phyloP scores from a whole-genome alignment of 352 stramenopile genomes.

The Pythium periplocum region DNA sequence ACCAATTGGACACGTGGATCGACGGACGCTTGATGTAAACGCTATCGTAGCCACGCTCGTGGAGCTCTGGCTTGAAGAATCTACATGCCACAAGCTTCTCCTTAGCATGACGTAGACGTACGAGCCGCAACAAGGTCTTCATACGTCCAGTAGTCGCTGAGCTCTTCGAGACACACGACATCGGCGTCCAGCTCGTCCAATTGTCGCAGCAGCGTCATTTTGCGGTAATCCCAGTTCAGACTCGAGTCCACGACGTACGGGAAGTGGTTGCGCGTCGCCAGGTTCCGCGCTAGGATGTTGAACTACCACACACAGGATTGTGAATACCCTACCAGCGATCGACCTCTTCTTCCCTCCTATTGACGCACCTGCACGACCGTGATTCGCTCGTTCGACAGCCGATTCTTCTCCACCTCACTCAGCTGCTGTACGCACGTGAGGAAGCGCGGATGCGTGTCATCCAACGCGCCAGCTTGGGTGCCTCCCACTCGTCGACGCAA shows the following conservation, averaged over 20 bases:
- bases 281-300: slow-evolving; percentile 84
- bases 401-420: slow-evolving; percentile 16
- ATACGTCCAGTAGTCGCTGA: slow-evolving; percentile 88
- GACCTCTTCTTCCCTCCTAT: too few relatives aligned
- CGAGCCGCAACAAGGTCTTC: slow-evolving; percentile 8
- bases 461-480: background rate
- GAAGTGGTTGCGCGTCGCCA: slow-evolving; percentile 81
- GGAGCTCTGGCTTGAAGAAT: slow-evolving; percentile 77
- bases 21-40: slow-evolving; percentile 83
- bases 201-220: slow-evolving; percentile 69
- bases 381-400: slow-evolving; percentile 59
- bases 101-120: background rate
- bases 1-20: slow-evolving; percentile 83
- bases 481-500: too few relatives aligned
- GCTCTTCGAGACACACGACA: slow-evolving; percentile 79
- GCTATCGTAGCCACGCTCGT: slow-evolving; percentile 75
- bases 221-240: slow-evolving; percentile 82
- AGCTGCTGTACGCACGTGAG: slow-evolving; percentile 51
- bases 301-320: slow-evolving; percentile 22
- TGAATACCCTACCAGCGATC: too few relatives aligned
- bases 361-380: slow-evolving; percentile 63
- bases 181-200: slow-evolving; percentile 73
- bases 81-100: slow-evolving; percentile 17
- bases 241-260: slow-evolving; percentile 79
- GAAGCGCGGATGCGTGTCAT: slow-evolving; percentile 18